Evolutionary conservation across 495 filamentous ascomycete genomes (phyloP).

Genomic region (Articulospora tetracladia): DNA sequence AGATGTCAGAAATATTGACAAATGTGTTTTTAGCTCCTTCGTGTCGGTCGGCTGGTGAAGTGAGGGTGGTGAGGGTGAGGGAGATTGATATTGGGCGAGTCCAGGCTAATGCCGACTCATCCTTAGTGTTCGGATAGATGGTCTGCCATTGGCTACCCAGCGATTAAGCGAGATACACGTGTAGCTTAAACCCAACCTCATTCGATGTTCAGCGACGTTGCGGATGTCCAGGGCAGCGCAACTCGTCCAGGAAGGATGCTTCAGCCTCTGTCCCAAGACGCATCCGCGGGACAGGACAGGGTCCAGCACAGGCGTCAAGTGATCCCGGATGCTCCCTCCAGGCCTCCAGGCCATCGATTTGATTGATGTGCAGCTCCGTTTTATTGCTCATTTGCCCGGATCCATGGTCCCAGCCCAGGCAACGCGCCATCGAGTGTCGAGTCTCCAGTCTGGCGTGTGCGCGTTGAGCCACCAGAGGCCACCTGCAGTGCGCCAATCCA

Average conservation of each 20-base stretch:
- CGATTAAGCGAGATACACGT: not conserved
- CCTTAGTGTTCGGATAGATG: not conserved
- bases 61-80: not conserved
- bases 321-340: not conserved
- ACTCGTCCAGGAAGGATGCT: not conserved
- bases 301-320: not conserved
- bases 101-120: not conserved
- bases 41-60: not conserved
- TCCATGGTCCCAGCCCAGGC: no score
- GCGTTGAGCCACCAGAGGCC: not conserved
- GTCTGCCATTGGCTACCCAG: not conserved
- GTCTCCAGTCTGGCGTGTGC: no score
- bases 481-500: not conserved
- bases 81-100: not conserved
- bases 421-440: no score
- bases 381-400: not conserved
- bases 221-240: not conserved
- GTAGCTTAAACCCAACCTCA: not conserved
- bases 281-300: not conserved
- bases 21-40: not conserved
- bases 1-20: not conserved
- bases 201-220: not conserved
- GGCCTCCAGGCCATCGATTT: no score
- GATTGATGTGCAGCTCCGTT: no score
- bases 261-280: not conserved